Evolutionary conservation across 148 eudicot genomes (phyloP), one percentile per base, ranked within the genome.

Genomic region (Dysphania ambrosioides): DNA sequence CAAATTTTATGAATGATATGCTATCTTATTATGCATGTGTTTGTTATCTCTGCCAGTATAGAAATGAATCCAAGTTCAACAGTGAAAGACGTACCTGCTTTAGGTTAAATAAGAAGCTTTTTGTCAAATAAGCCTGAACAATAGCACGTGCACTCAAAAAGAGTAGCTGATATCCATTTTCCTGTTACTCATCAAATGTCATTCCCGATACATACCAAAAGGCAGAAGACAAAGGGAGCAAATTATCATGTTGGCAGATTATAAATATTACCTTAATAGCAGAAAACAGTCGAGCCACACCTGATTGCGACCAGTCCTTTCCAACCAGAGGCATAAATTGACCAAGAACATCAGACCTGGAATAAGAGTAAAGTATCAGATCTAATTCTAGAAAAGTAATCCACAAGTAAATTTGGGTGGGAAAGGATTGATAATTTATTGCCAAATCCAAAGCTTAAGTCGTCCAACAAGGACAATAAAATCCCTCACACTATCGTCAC

Each of bases 271-370:
- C 99, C 99, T 95, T 90, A 67, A 95, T 95, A 77, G 99, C 99
- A 79, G 84, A 90, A 85, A 95, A 95, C 76, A 95, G 87, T n/a
- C 91, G 89, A 84, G 99, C 94, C 70, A 95, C 97, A 36, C 99
- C 97, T 68, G 94, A 90, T 58, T 95, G 97, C 38, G 97, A 87
- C 99, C 99, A 95, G 81, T 95, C 99, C 82, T 87, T 95, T 79
- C 99, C 99, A 81, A 95, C 97, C 80, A 95, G 85, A 72, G 97
- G 99, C 99, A 92, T 92, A 82, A 95, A 89, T 71, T 95, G 99
- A 81, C 99, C 99, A 83, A 95, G 99, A 87, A 95, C 99, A 83
- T 95, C 99, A 62, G 99, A 95, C 87, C 99, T 95, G 82, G 60
- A 81, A 75, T 44, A 21, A 12, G 13, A 47, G 12, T 42, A 6